Evolutionary conservation across 805 yeast species (phyloP).

Genomic region (Candida multigemmis): DNA sequence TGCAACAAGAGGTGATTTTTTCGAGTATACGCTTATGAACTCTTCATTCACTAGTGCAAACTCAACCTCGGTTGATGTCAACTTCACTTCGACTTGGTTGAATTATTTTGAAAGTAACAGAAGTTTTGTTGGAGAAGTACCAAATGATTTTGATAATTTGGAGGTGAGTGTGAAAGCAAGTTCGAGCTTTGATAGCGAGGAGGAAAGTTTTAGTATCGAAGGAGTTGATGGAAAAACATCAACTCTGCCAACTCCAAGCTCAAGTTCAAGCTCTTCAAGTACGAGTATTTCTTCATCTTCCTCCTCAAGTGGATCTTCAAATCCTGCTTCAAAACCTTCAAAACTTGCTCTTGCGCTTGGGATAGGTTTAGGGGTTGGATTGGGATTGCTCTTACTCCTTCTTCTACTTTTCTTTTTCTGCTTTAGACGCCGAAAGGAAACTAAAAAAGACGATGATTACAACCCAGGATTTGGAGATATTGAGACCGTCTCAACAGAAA

Average conservation of each 20-base stretch:
- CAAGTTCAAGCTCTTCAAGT: conserved; percentile 19
- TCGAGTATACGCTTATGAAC: conserved; percentile 45
- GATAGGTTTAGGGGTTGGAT: conserved; percentile 82
- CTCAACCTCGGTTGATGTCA: conserved; percentile 39
- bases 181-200: conserved; percentile 18
- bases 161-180: conserved; percentile 19
- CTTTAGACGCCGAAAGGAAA: conserved; percentile 22
- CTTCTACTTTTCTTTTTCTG: conserved; percentile 47
- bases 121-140: conserved; percentile 64
- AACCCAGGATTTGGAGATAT: conserved; percentile 25
- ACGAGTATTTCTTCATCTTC: conserved; percentile 17
- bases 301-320: conserved; percentile 16
- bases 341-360: conserved; percentile 38
- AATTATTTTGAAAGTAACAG: conserved; percentile 47
- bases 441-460: conserved; percentile 9
- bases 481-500: conserved; percentile 8
- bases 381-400: conserved; percentile 52
- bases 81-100: conserved; percentile 53
- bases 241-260: conserved; percentile 11
- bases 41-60: conserved; percentile 49
- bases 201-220: conserved; percentile 38
- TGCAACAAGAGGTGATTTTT: conserved; percentile 58
- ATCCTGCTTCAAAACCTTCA: conserved; percentile 14
- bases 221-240: conserved; percentile 34
- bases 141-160: conserved; percentile 14